Evolutionary conservation across 768 basidiomycete species (phyloP).

Genomic region (Podaxis carcinomalis): DNA sequence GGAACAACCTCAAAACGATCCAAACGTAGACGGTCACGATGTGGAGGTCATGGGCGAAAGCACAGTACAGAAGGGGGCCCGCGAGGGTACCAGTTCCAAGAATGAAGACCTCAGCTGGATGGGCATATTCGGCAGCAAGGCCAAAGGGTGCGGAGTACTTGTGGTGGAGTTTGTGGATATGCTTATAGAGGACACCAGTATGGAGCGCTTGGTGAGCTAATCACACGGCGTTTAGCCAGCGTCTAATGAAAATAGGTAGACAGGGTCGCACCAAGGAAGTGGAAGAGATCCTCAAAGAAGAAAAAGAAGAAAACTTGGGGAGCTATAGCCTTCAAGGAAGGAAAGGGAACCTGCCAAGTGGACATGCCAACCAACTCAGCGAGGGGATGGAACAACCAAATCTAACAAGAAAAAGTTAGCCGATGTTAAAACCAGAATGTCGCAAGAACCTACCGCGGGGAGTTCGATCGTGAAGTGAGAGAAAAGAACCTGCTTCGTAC

Average conservation of each 20-base stretch:
- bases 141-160: slow-evolving; percentile 97
- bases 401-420: slow-evolving; percentile 36
- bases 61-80: slow-evolving; percentile 85
- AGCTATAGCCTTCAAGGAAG: slow-evolving; percentile 59
- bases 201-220: slow-evolving; percentile 88
- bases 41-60: slow-evolving; percentile 72
- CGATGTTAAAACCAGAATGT: too few relatives aligned
- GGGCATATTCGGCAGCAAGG: slow-evolving; percentile 96
- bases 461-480: slow-evolving; percentile 96
- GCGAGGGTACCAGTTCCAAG: slow-evolving; percentile 88
- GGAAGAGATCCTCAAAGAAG: slow-evolving; percentile 94
- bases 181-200: slow-evolving; percentile 77
- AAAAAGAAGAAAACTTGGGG: slow-evolving; percentile 88
- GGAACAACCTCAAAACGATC: slow-evolving; percentile 92
- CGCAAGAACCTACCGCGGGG: slow-evolving; percentile 61
- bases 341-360: slow-evolving; percentile 93
- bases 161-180: slow-evolving; percentile 98
- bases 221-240: not conserved
- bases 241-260: not conserved
- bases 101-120: slow-evolving; percentile 94
- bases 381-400: slow-evolving; percentile 88
- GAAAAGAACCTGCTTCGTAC: slow-evolving; percentile 89
- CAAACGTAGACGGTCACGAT: slow-evolving; percentile 91
- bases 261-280: slow-evolving; percentile 64
- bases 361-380: slow-evolving; percentile 85